A percentile compares a stretch with the other conserved stretches of the same genome.
phyloP scores from a whole-genome alignment of 192 early-diverging fungal species.

The Podila verticillata region DNA sequence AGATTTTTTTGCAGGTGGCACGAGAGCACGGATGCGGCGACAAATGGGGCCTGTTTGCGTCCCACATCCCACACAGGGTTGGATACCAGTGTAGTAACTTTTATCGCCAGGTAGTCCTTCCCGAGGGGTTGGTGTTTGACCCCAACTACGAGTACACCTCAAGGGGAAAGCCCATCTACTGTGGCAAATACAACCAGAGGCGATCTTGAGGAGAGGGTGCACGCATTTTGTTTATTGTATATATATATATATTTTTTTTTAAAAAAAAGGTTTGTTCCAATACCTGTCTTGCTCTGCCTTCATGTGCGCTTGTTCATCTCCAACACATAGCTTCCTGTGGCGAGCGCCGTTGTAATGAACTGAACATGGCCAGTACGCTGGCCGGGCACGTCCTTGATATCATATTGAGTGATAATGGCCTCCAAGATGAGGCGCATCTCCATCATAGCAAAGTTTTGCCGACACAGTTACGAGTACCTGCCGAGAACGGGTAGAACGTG shows the following conservation, averaged over 20 bases:
- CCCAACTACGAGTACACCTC: constrained; percentile 58
- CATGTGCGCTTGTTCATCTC: constrained; percentile 23
- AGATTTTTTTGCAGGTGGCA: constrained; percentile 65
- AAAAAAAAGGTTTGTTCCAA: no score
- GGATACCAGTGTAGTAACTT: constrained; percentile 71
- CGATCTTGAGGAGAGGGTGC: constrained; percentile 13
- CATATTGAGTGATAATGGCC: constrained; percentile 53
- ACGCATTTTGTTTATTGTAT: background rate
- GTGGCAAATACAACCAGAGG: constrained; percentile 42
- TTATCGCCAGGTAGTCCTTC: constrained; percentile 61
- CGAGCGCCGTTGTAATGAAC: constrained; percentile 52
- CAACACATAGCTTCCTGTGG: constrained; percentile 49
- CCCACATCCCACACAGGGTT: constrained; percentile 68
- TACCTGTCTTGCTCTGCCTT: background rate
- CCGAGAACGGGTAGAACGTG: constrained; percentile 55
- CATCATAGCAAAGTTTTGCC: constrained; percentile 60
- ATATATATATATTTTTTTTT: background rate
- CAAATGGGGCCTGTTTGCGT: constrained; percentile 70
- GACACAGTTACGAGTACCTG: constrained; percentile 57
- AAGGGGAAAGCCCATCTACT: constrained; percentile 38
- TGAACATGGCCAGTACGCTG: constrained; percentile 54
- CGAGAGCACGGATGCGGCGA: constrained; percentile 64
- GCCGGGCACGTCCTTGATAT: constrained; percentile 45
- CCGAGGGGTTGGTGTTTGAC: constrained; percentile 61
- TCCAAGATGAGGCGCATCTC: constrained; percentile 61